Percentiles rank a stretch among this genome's conserved stretches.
These are phyloP conservation scores for Erythrophleum ivorense DNA, from an alignment of 331 rosid species.

Conservation along the genomic window DNA sequence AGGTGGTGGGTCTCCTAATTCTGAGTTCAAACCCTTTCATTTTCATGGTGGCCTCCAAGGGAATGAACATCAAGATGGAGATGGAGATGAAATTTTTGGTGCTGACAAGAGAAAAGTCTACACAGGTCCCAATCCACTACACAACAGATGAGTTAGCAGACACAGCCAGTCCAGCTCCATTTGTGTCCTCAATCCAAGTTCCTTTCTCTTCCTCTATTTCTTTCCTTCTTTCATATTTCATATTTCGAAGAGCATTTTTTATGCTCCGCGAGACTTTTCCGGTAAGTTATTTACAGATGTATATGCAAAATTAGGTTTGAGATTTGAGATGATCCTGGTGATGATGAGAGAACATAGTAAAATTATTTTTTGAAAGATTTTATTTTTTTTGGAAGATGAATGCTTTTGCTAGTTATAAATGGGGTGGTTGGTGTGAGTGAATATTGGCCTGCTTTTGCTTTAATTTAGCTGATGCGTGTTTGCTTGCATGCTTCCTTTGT, in stretches of 20 bases:
- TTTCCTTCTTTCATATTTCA: no score
- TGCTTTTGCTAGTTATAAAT: conserved; percentile 32
- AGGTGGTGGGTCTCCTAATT: conserved; percentile 19
- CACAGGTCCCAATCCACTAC: conserved; percentile 95
- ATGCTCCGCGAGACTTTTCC: conserved; percentile 35
- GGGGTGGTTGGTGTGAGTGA: conserved; percentile 52
- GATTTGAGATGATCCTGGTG: conserved; percentile 43
- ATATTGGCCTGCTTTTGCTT: conserved; percentile 45
- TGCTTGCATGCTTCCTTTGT: conserved; percentile 49
- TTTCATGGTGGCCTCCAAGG: conserved; percentile 46
- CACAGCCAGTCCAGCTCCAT: conserved; percentile 17
- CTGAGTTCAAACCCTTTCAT: conserved; percentile 43
- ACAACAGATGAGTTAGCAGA: conserved; percentile 71
- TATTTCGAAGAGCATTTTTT: conserved; percentile 43
- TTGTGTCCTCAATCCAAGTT: conserved; percentile 33
- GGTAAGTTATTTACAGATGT: conserved; percentile 58
- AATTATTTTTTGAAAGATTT: conserved; percentile 7
- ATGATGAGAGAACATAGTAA: conserved; percentile 49
- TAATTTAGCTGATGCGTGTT: conserved; percentile 42
- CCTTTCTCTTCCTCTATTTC: neutral
- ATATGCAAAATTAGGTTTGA: conserved; percentile 60
- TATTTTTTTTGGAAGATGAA: neutral
- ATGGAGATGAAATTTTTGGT: conserved; percentile 55
- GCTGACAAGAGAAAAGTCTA: conserved; percentile 82
- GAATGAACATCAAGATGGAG: conserved; percentile 24